phyloP scores from a whole-genome alignment of 2,329 filamentous ascomycete species.

The Hawksworthiomyces lignivorus region DNA sequence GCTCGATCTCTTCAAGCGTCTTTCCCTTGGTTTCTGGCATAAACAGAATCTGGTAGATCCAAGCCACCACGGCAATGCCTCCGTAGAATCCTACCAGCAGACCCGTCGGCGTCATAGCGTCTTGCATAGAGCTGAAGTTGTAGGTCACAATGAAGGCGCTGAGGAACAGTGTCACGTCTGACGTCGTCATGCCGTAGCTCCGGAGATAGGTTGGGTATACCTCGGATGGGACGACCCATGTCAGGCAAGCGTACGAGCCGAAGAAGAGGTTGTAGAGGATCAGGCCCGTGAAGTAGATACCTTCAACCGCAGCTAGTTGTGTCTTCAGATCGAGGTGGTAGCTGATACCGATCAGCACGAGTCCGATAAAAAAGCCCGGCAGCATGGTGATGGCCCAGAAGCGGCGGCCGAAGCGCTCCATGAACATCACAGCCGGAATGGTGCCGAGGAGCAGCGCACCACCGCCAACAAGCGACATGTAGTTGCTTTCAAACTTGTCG shows the following conservation, averaged over 20 bases:
- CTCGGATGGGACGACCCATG: constrained; percentile 60
- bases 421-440: constrained; percentile 60
- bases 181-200: constrained; percentile 66
- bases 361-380: constrained; percentile 62
- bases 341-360: constrained; percentile 57
- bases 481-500: constrained; percentile 51
- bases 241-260: constrained; percentile 56
- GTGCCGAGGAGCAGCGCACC: constrained; percentile 59
- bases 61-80: constrained; percentile 62
- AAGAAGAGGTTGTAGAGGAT: constrained; percentile 64
- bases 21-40: constrained; percentile 59
- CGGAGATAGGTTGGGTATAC: constrained; percentile 67
- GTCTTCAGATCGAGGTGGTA: constrained; percentile 47
- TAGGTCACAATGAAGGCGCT: constrained; percentile 67
- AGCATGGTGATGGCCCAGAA: constrained; percentile 70
- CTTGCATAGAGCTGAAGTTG: constrained; percentile 65
- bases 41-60: constrained; percentile 65
- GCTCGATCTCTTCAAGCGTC: constrained; percentile 48
- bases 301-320: constrained; percentile 42
- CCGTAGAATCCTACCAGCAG: constrained; percentile 65
- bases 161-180: constrained; percentile 60
- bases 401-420: constrained; percentile 64
- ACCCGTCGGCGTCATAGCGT: constrained; percentile 58
- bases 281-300: constrained; percentile 59
- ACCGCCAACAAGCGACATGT: constrained; percentile 69